Percentiles rank a stretch among this genome's conserved stretches.
phyloP scores from a whole-genome alignment of 148 eudicot species.

The Amaranthus cruentus region DNA sequence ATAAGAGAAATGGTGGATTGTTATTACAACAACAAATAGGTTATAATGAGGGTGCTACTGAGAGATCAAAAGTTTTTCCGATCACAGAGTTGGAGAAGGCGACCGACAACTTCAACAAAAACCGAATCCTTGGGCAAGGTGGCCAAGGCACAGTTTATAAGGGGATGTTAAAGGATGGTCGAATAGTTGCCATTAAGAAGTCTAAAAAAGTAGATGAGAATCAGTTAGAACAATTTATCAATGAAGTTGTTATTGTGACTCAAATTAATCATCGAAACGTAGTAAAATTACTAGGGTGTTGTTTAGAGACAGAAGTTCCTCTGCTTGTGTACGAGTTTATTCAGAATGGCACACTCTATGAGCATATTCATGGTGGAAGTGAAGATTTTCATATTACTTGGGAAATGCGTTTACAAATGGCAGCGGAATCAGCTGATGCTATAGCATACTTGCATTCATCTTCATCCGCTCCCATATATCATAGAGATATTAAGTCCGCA shows the following conservation, averaged over 20 bases:
- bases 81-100: slow-evolving; percentile 26
- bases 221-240: slow-evolving; percentile 29
- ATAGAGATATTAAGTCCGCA: slow-evolving; percentile 40
- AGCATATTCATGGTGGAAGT: slow-evolving; percentile 28
- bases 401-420: slow-evolving; percentile 36
- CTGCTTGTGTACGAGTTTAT: slow-evolving; percentile 33
- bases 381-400: slow-evolving; percentile 34
- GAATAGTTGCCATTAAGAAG: slow-evolving; percentile 37
- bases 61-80: slow-evolving; percentile 23
- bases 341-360: slow-evolving; percentile 28
- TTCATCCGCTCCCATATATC: slow-evolving; percentile 26
- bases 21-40: slow-evolving; percentile 30
- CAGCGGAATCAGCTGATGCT: slow-evolving; percentile 32
- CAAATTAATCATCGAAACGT: slow-evolving; percentile 38
- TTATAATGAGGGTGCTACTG: slow-evolving; percentile 18
- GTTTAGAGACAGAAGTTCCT: slow-evolving; percentile 33
- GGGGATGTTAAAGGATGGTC: slow-evolving; percentile 37
- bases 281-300: slow-evolving; percentile 31
- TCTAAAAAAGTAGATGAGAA: slow-evolving; percentile 23
- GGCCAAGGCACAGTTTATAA: slow-evolving; percentile 42
- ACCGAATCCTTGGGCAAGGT: slow-evolving; percentile 37
- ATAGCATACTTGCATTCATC: slow-evolving; percentile 32
- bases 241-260: slow-evolving; percentile 34
- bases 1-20: slow-evolving; percentile 34
- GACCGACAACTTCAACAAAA: slow-evolving; percentile 29